These are phyloP conservation scores for Candida verbasci DNA, from an alignment of 805 yeast genomes.

Conservation along the genomic window DNA sequence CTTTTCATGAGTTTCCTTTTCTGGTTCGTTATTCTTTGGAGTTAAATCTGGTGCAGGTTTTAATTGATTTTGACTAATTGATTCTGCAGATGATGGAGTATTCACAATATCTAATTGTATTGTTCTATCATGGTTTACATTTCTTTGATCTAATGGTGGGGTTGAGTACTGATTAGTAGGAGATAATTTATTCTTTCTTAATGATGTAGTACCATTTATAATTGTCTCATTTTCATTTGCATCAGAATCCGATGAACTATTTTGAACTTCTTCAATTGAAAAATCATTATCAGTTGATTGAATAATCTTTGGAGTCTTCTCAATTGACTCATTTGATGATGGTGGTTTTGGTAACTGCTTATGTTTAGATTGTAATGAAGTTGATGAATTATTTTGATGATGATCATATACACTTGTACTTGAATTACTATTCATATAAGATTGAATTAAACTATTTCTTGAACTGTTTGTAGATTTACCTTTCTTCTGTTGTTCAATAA, in stretches of 20 bases:
- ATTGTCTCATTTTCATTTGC: conserved; percentile 17
- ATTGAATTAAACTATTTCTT: conserved; percentile 7
- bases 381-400: conserved; percentile 5
- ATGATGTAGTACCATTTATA: conserved; percentile 7
- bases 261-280: conserved; percentile 35
- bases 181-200: conserved; percentile 4
- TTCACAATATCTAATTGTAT: conserved; percentile 6
- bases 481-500: background rate
- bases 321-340: background rate
- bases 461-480: conserved; percentile 6
- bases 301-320: background rate
- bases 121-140: background rate
- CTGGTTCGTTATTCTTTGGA: background rate
- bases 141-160: conserved; percentile 1
- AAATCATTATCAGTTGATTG: conserved; percentile 18
- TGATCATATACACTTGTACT: background rate
- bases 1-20: conserved; percentile 13
- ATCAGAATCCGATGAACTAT: conserved; percentile 29
- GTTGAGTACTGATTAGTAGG: conserved; percentile 4
- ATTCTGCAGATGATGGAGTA: conserved; percentile 3
- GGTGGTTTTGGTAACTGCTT: conserved; percentile 16
- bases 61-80: conserved; percentile 4
- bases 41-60: conserved; percentile 15
- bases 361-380: conserved; percentile 9
- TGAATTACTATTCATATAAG: conserved; percentile 5